Percentiles rank a stretch among this genome's conserved stretches.
These are phyloP conservation scores for Cordyceps cateniannulata DNA, from an alignment of 2,329 filamentous ascomycete species.

Conservation along the genomic window DNA sequence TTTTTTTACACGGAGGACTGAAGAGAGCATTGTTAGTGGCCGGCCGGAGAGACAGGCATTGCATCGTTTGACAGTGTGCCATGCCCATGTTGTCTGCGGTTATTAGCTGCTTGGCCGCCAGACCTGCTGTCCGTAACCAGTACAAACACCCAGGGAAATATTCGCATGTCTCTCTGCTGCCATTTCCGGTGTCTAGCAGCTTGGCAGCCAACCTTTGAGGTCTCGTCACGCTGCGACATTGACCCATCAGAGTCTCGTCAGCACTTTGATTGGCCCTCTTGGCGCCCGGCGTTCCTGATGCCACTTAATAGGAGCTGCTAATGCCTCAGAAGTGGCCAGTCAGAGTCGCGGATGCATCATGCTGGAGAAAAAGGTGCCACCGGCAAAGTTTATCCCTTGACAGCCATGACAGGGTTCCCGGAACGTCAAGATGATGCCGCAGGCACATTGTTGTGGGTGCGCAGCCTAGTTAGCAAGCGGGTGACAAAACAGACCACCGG, in stretches of 20 bases:
- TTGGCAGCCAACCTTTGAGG: neutral
- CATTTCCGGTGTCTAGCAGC: neutral
- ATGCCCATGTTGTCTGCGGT: too few species aligned
- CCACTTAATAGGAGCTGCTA: neutral
- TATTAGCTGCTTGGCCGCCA: neutral
- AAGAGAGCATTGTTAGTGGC: neutral
- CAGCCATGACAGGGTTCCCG: neutral
- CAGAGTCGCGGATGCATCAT: slow-evolving; percentile 3
- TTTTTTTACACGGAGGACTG: neutral
- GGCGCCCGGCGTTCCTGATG: slow-evolving; percentile 6
- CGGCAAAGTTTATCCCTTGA: neutral
- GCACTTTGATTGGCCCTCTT: slow-evolving; percentile 9
- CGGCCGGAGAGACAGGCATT: neutral
- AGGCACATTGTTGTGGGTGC: neutral
- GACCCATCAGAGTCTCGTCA: neutral
- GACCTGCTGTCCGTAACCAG: too few species aligned
- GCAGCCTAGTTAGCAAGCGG: too few species aligned
- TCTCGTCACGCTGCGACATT: slow-evolving; percentile 2
- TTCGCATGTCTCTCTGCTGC: neutral
- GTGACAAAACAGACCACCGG: too few species aligned
- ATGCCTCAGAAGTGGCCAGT: neutral
- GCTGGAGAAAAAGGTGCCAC: neutral
- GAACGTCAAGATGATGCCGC: neutral
- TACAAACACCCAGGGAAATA: neutral
- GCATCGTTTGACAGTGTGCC: neutral